Conservation (phyloP, 257 asterid genomes). For the Petrea volubilis region DNA sequence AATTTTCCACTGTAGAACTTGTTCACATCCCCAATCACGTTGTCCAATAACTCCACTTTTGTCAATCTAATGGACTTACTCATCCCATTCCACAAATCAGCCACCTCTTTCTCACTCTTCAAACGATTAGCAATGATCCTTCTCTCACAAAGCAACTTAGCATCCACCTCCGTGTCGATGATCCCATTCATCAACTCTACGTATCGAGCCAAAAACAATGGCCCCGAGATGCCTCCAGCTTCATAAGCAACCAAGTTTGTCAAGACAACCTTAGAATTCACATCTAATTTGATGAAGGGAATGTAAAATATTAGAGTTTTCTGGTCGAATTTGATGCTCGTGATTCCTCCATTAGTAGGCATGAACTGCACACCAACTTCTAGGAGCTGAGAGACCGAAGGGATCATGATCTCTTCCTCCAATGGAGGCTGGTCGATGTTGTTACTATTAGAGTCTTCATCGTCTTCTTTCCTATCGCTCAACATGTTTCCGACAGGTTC, state of each 20-base stretch:
- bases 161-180: conserved; percentile 50
- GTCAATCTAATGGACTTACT: conserved; percentile 48
- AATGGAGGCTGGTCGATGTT: conserved; percentile 25
- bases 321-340: neutral
- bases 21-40: conserved; percentile 51
- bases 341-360: conserved; percentile 19
- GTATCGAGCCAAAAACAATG: conserved; percentile 45
- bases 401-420: conserved; percentile 23
- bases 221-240: conserved; percentile 40
- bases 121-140: conserved; percentile 44
- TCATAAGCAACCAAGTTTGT: conserved; percentile 60
- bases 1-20: conserved; percentile 44
- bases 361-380: conserved; percentile 11
- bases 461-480: conserved; percentile 13
- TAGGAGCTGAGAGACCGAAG: neutral
- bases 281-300: conserved; percentile 26
- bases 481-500: conserved; percentile 28
- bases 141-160: conserved; percentile 38
- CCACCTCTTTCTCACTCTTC: conserved; percentile 60
- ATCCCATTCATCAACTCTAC: conserved; percentile 56
- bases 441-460: neutral
- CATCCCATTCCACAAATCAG: conserved; percentile 61
- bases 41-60: conserved; percentile 48
- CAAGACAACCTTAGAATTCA: conserved; percentile 29
- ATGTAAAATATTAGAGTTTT: conserved; percentile 20